phyloP scores from a whole-genome alignment of 1,284 basidiomycete genomes.

The Sanghuangporus weigelae region DNA sequence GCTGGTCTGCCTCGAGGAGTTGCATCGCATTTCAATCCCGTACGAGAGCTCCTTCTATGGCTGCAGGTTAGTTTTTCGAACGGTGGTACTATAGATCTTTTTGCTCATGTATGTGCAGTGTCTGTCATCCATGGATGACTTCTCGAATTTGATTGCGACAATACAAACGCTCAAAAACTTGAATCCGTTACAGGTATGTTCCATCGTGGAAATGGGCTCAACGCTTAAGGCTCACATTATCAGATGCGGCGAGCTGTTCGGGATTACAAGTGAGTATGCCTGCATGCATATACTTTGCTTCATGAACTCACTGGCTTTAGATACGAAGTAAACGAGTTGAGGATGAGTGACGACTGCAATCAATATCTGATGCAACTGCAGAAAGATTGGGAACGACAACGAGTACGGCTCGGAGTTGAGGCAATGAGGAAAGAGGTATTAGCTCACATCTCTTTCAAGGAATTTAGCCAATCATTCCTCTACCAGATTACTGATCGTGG shows the following conservation, averaged over 20 bases:
- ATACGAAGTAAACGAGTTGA: conserved; percentile 85
- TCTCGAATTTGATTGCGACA: conserved; percentile 83
- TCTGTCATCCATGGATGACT: conserved; percentile 80
- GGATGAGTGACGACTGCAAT: conserved; percentile 91
- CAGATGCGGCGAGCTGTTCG: conserved; percentile 88
- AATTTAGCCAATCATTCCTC: background rate
- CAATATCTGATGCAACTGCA: conserved; percentile 93
- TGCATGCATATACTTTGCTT: background rate
- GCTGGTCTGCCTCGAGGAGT: conserved; percentile 80
- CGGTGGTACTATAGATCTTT: background rate
- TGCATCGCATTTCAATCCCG: conserved; percentile 76
- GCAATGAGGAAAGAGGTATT: conserved; percentile 71
- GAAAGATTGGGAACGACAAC: conserved; percentile 91
- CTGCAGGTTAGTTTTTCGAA: conserved; percentile 55
- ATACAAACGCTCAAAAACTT: conserved; percentile 84
- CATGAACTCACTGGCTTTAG: background rate
- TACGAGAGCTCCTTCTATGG: conserved; percentile 85
- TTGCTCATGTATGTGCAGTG: conserved; percentile 37
- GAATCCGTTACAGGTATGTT: conserved; percentile 81
- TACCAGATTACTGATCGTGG: conserved; percentile 54
- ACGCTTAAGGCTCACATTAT: background rate
- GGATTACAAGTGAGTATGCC: conserved; percentile 79
- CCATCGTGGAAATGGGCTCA: background rate
- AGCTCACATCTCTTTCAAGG: background rate
- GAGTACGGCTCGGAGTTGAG: conserved; percentile 78